Base-by-base conservation (phyloP, 2,329 filamentous ascomycete genomes). In the Didymosphaeria variabile region DNA sequence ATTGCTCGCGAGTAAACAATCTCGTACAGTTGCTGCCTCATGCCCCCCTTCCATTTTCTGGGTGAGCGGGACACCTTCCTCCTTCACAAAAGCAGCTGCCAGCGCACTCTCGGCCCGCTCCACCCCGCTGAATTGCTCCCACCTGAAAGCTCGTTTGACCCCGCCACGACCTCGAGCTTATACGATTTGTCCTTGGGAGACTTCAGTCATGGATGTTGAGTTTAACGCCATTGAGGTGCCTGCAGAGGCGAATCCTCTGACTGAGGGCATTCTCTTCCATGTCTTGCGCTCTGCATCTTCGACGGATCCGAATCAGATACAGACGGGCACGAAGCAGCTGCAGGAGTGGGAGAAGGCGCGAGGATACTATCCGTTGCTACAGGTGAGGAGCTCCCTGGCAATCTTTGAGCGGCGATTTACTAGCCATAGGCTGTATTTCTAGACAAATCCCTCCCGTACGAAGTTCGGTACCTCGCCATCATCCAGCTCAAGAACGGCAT, bases 401-500 rank as follows among this genome's bases (percentile, higher is more conserved):
- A 9, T 29, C 13, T 19, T 7, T 8, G 9, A 31, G 12, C 4
- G 3, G 10, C 10, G 12, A n/a, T 67, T 75, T 46, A 73, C 52
- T 44, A 21, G 5, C 2, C 42, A 13, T 72, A 96, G 90, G 86
- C 90, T 68, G 87, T 93, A 38, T 97, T 94, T 76, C 85, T 97
- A 65, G 91, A 97, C 80, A 88, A 88, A 63, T 88, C 88, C 1
- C 82, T 96, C 1, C 91, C 92, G 1, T 80, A 87, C 60, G 90
- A 96, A 71, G 87, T 94, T 56, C 91, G 95, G 63, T 93, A 97
- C 72, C 88, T 97, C 12, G 91, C 94, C 57, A 88, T 98, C 60
- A 97, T 98, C 68, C 92, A 97, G 75, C 85, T 99, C 57, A 98
- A 98, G 77, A 97, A 98, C 77, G 95, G 94, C 58, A 94, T 98